Conservation (phyloP, 139 green algal species). For the Nannochloris sp. region DNA sequence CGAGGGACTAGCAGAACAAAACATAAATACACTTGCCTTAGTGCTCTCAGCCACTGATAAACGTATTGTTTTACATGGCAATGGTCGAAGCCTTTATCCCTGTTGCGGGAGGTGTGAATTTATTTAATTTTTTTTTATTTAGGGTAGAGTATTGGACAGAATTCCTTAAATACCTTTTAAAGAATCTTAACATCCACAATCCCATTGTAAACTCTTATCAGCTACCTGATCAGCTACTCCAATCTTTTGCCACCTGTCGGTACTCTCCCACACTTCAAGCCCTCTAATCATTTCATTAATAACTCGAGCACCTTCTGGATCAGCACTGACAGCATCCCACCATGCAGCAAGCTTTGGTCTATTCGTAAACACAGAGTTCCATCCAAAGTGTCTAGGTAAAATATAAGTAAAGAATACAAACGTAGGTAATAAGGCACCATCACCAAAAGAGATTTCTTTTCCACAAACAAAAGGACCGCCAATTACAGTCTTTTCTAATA, state of each 20-base stretch:
- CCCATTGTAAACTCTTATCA: slow-evolving; percentile 29
- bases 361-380: slow-evolving; percentile 46
- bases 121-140: too few relatives aligned
- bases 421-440: slow-evolving; percentile 61
- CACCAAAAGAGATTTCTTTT: slow-evolving; percentile 31
- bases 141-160: too few relatives aligned
- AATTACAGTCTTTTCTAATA: slow-evolving; percentile 49
- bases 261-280: slow-evolving; percentile 43
- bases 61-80: too few relatives aligned
- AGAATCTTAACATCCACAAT: slow-evolving; percentile 1
- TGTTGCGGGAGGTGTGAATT: too few relatives aligned
- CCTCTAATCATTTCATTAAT: slow-evolving; percentile 46
- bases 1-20: too few relatives aligned
- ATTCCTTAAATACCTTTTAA: not conserved
- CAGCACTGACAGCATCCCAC: slow-evolving; percentile 44
- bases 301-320: slow-evolving; percentile 34
- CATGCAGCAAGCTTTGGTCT: slow-evolving; percentile 54
- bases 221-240: slow-evolving; percentile 43
- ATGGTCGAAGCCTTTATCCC: too few relatives aligned
- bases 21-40: too few relatives aligned
- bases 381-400: slow-evolving; percentile 66
- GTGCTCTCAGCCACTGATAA: too few relatives aligned
- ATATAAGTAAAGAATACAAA: slow-evolving; percentile 67
- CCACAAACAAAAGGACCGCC: slow-evolving; percentile 43
- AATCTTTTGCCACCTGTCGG: slow-evolving; percentile 48